Conservation (phyloP, 352 stramenopile species). For the Blastocystis sp. region DNA sequence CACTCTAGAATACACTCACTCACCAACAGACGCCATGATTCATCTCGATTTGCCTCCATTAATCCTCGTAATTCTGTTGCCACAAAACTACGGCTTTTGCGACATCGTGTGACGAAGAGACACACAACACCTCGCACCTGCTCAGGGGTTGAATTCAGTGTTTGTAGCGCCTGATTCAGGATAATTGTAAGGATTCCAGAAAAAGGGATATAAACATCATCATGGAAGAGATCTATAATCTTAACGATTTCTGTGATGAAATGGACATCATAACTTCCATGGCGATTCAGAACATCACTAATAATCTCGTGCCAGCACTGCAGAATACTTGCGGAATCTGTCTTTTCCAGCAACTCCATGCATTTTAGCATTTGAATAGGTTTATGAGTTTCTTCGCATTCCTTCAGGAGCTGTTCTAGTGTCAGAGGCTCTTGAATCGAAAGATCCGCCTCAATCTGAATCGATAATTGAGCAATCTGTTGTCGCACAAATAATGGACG, state of each 20-base stretch:
- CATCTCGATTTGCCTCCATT: neutral
- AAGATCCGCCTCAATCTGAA: neutral
- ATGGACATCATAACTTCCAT: neutral
- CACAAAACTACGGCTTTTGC: neutral
- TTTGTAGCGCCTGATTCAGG: neutral
- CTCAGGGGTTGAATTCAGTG: neutral
- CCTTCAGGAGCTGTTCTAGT: neutral
- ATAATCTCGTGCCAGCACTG: neutral
- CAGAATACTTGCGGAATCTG: neutral
- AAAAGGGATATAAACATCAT: slow-evolving; percentile 5
- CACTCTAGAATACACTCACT: neutral
- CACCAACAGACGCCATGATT: slow-evolving; percentile 8
- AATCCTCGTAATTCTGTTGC: neutral
- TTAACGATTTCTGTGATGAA: neutral
- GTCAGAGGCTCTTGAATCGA: neutral
- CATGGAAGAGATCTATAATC: neutral
- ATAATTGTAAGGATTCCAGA: neutral
- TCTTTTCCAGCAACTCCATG: neutral
- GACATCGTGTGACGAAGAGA: neutral
- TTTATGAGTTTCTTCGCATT: neutral
- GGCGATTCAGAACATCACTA: neutral
- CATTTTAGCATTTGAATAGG: neutral
- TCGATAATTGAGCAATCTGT: neutral
- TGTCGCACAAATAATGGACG: neutral
- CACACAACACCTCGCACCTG: neutral